Evolutionary conservation across 2,329 filamentous ascomycete genomes (phyloP).

Genomic region (Phialemoniopsis sp.): DNA sequence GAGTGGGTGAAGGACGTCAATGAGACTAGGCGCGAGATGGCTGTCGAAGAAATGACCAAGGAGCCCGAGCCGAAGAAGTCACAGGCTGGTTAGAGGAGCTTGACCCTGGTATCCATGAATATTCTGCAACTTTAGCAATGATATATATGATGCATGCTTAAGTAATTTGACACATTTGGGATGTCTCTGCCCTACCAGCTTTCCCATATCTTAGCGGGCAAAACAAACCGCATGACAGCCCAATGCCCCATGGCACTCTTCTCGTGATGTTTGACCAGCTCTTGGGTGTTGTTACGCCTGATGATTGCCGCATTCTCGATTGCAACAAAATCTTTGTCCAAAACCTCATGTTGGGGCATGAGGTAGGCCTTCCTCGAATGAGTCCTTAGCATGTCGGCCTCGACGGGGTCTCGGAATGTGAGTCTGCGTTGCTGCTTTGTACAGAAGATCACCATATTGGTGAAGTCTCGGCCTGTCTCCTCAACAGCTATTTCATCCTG

Average conservation of each 20-base stretch:
- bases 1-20: slow-evolving; percentile 36
- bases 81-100: neutral
- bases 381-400: slow-evolving; percentile 69
- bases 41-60: slow-evolving; percentile 13
- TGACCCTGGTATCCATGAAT: no score
- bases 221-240: slow-evolving; percentile 81
- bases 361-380: slow-evolving; percentile 66
- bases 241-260: slow-evolving; percentile 81
- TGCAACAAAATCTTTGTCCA: slow-evolving; percentile 42
- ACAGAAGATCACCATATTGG: slow-evolving; percentile 97
- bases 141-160: no score
- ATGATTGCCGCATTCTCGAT: slow-evolving; percentile 48
- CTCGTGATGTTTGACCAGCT: slow-evolving; percentile 68
- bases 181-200: slow-evolving; percentile 62
- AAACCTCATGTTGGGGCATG: slow-evolving; percentile 67
- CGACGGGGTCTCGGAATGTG: slow-evolving; percentile 60
- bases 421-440: slow-evolving; percentile 48
- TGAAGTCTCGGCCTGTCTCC: slow-evolving; percentile 63
- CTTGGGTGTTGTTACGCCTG: slow-evolving; percentile 57
- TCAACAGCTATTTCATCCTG: slow-evolving; percentile 42
- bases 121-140: no score
- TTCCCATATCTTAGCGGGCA: slow-evolving; percentile 80
- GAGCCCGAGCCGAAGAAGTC: neutral
- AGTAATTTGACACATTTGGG: no score
- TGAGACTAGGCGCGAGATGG: slow-evolving; percentile 10